phyloP scores from a whole-genome alignment of 768 basidiomycete species.

The Auriculariales sp. region DNA sequence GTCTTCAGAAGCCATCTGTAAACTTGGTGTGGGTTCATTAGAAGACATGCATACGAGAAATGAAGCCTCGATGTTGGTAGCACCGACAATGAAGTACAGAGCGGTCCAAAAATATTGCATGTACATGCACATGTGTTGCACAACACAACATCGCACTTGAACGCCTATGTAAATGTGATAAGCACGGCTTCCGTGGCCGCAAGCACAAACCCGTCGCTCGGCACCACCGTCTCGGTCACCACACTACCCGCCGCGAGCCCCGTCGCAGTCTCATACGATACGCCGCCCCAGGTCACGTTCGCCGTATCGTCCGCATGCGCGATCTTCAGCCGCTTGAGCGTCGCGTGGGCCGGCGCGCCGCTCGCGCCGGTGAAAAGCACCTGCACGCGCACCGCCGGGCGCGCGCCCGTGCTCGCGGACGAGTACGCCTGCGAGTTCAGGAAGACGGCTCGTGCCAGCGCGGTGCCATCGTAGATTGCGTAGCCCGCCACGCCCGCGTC shows the following conservation, averaged over 20 bases:
- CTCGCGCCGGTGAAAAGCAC: conserved; percentile 25
- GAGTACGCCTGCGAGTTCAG: conserved; percentile 30
- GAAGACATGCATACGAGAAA: no score
- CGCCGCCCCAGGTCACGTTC: conserved; percentile 43
- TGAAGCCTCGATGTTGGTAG: no score
- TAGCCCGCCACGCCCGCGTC: conserved; percentile 40
- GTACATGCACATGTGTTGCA: no score
- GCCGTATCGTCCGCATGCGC: conserved; percentile 36
- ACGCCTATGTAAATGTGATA: background rate
- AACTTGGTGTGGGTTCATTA: no score
- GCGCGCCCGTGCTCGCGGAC: conserved; percentile 13
- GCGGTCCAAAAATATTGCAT: no score
- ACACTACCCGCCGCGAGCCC: background rate
- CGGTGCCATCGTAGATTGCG: conserved; percentile 37
- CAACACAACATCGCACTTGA: no score
- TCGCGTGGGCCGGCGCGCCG: conserved; percentile 14
- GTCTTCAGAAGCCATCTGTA: no score
- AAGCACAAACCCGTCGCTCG: background rate
- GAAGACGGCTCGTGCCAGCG: conserved; percentile 35
- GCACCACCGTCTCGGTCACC: background rate
- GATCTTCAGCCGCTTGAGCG: conserved; percentile 36
- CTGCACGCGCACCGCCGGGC: conserved; percentile 21
- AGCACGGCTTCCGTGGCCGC: background rate
- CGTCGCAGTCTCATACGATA: conserved; percentile 19
- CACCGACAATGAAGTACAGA: no score